phyloP scores from a whole-genome alignment of 2,329 filamentous ascomycete species.

The Arthrobotrys conoides region DNA sequence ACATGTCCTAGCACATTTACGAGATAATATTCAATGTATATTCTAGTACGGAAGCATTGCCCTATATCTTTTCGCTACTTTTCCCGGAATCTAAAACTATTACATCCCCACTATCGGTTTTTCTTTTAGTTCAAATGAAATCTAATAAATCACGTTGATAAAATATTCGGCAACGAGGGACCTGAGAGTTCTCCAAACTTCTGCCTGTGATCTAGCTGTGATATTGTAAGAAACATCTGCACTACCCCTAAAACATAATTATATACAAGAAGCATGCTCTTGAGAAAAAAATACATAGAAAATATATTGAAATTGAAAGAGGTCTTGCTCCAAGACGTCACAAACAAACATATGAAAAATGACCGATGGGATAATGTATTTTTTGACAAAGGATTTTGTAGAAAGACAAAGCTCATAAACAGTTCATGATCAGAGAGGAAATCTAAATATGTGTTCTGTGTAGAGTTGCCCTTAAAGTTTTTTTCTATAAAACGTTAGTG shows the following conservation, averaged over 20 bases:
- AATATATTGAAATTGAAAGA: too few relatives aligned
- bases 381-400: too few relatives aligned
- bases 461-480: background rate
- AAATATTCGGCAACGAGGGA: background rate
- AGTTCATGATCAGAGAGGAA: background rate
- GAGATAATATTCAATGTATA: background rate
- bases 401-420: background rate
- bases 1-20: background rate
- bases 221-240: background rate
- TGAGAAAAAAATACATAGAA: too few relatives aligned
- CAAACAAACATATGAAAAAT: too few relatives aligned
- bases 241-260: background rate
- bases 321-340: too few relatives aligned
- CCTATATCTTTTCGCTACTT: too few relatives aligned
- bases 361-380: too few relatives aligned
- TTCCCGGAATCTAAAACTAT: too few relatives aligned
- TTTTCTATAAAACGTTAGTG: background rate
- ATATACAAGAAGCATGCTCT: background rate
- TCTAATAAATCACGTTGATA: too few relatives aligned
- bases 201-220: background rate
- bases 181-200: constrained; percentile 15
- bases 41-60: background rate
- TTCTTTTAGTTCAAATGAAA: too few relatives aligned
- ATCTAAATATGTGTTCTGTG: background rate
- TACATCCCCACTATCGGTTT: too few relatives aligned